Evolutionary conservation across 2,329 filamentous ascomycete genomes (phyloP).

Genomic region (Xylariaceae sp.): DNA sequence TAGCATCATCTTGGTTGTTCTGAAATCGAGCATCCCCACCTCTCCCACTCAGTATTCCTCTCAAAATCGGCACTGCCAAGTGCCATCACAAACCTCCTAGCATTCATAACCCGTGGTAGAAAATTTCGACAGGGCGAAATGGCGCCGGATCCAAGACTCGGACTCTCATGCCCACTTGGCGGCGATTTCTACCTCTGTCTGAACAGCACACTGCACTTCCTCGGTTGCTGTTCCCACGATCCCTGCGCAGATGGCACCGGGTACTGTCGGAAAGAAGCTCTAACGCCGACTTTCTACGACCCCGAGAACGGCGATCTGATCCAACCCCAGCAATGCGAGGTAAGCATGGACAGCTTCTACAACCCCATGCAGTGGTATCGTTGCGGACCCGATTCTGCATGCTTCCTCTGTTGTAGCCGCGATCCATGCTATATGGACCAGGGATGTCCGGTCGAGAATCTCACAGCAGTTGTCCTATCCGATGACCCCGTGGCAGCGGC

Average conservation of each 20-base stretch:
- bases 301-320: background rate
- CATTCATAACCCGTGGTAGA: too few relatives aligned
- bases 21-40: too few relatives aligned
- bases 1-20: too few relatives aligned
- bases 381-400: background rate
- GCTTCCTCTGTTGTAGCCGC: background rate
- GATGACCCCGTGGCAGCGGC: background rate
- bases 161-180: background rate
- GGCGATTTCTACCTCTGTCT: background rate
- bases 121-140: background rate
- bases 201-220: background rate
- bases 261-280: background rate
- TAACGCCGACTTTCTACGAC: background rate
- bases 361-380: background rate
- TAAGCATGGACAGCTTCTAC: background rate
- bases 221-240: constrained; percentile 5
- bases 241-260: constrained; percentile 2
- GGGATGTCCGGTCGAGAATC: background rate
- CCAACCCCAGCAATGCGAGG: constrained; percentile 4
- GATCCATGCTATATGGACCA: background rate
- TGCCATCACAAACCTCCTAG: too few relatives aligned
- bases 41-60: too few relatives aligned
- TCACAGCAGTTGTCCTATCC: background rate
- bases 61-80: too few relatives aligned
- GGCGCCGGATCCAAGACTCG: background rate